Base-by-base conservation (phyloP, 306 rosid genomes). In the Lathyrus tuberosus region DNA sequence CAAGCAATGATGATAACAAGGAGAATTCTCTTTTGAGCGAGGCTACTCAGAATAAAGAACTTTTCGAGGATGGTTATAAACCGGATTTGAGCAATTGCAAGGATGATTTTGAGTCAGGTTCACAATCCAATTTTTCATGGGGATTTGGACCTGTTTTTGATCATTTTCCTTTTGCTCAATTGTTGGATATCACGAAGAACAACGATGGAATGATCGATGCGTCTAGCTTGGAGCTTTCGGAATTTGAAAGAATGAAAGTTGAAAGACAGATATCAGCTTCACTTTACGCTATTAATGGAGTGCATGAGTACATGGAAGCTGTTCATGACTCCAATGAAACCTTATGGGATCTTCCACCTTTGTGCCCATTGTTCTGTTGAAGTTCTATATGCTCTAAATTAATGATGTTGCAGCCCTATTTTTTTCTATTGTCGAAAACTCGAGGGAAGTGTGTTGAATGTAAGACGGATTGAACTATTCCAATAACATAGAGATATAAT, bases 231-330 rank as follows among this genome's bases (percentile, higher is more conserved):
- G 94, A 84, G 63, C 58, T 90, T 28, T 70, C 77, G 10, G 97
- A 86, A 46, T 93, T 93, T 35, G 97, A 93, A 59, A 85, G 96
- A 75, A 85, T 93, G 96, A 90, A 83, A 75, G 88, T 93, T 20
- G 98, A 93, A 60, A 90, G 97, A 52, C 98, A 93, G 66, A 93
- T 90, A 47, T 90, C 97, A 35, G 96, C 97, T 80, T 88, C 96
- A 24, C 91, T 90, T 10, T 90, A 90, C 73, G 98, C 97, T 10
- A 84, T 90, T 58, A 93, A 93, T 84, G 98, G 98, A 51, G 86
- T 93, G 65, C 94, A 86, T 5, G 98, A 93, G 75, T 93, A 88
- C 63, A 84, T 90, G 96, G 94, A 92, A 65, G 80, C 96, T 57
- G 84, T 90, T 76, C 89, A 80, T 59, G 94, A 90, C 48, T 78